These are phyloP conservation scores for Solanum hybrid DNA, from an alignment of 305 asterid species.

Conservation along the genomic window DNA sequence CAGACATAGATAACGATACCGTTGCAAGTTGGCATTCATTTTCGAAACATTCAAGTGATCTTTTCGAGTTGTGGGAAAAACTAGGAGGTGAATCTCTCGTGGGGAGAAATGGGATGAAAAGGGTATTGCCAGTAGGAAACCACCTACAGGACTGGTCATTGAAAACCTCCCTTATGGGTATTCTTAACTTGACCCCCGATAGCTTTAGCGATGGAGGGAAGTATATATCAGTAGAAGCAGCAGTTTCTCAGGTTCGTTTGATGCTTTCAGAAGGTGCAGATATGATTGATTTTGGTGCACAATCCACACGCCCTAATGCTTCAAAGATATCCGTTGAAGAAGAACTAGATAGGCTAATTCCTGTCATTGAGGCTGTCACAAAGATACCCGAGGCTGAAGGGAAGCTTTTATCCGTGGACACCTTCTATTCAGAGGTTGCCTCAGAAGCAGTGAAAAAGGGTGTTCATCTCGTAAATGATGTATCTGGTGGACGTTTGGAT, in stretches of 20 bases:
- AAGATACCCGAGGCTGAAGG: conserved; percentile 69
- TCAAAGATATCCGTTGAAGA: conserved; percentile 54
- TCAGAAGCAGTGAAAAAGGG: conserved; percentile 63
- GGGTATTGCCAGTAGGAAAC: conserved; percentile 69
- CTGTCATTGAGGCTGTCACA: conserved; percentile 61
- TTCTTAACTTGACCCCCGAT: conserved; percentile 81
- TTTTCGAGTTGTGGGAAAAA: conserved; percentile 70
- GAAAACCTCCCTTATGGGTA: conserved; percentile 70
- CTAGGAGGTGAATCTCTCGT: conserved; percentile 67
- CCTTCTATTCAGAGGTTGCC: conserved; percentile 75
- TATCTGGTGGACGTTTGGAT: conserved; percentile 72
- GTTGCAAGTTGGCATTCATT: conserved; percentile 54
- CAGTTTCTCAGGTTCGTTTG: conserved; percentile 49
- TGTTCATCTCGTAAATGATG: conserved; percentile 70
- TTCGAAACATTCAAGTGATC: conserved; percentile 36
- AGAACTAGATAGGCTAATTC: conserved; percentile 71
- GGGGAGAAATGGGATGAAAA: conserved; percentile 68
- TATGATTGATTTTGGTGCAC: conserved; percentile 86
- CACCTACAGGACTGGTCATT: conserved; percentile 58
- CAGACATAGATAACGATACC: conserved; percentile 38
- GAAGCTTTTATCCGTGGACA: conserved; percentile 71
- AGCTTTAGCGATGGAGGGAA: conserved; percentile 94
- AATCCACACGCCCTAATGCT: conserved; percentile 92
- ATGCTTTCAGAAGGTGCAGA: conserved; percentile 73
- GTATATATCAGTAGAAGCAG: conserved; percentile 44